Conservation (phyloP, 2,329 filamentous ascomycete species). For the Xenoacremonium recifei region DNA sequence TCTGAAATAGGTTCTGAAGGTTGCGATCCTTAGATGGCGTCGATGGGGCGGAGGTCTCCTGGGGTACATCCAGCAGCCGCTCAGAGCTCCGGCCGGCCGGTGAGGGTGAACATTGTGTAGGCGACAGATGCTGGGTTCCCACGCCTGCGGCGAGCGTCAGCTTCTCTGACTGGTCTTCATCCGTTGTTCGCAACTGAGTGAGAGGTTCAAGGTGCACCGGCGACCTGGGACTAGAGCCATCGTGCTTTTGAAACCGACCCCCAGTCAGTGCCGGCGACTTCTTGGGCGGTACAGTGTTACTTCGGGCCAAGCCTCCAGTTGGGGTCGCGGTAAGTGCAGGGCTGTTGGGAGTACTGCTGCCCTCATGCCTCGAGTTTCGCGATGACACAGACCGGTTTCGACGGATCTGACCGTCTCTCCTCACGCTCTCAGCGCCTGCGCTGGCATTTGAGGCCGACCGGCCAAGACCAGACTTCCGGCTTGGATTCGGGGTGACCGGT, state of each 20-base stretch:
- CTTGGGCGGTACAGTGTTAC: slow-evolving; percentile 93
- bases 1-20: slow-evolving; percentile 68
- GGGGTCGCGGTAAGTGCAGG: slow-evolving; percentile 55
- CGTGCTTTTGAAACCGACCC: slow-evolving; percentile 58
- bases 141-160: slow-evolving; percentile 30
- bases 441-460: slow-evolving; percentile 85
- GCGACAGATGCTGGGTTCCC: slow-evolving; percentile 19
- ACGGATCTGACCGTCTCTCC: slow-evolving; percentile 75
- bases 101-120: slow-evolving; percentile 27
- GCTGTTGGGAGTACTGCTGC: slow-evolving; percentile 67
- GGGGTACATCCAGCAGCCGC: slow-evolving; percentile 42
- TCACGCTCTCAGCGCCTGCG: slow-evolving; percentile 81
- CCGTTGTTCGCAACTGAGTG: slow-evolving; percentile 31
- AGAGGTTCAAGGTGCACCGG: slow-evolving; percentile 38
- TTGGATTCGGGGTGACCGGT: slow-evolving; percentile 45
- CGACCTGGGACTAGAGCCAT: slow-evolving; percentile 28
- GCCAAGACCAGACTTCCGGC: slow-evolving; percentile 48
- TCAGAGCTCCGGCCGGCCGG: slow-evolving; percentile 48
- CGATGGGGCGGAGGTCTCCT: slow-evolving; percentile 50
- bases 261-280: slow-evolving; percentile 72
- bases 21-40: slow-evolving; percentile 66
- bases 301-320: slow-evolving; percentile 58
- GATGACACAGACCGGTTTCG: slow-evolving; percentile 93
- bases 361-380: slow-evolving; percentile 76
- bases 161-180: slow-evolving; percentile 20